Conservation (phyloP, 2,329 filamentous ascomycete genomes). For the Alternaria sp. region DNA sequence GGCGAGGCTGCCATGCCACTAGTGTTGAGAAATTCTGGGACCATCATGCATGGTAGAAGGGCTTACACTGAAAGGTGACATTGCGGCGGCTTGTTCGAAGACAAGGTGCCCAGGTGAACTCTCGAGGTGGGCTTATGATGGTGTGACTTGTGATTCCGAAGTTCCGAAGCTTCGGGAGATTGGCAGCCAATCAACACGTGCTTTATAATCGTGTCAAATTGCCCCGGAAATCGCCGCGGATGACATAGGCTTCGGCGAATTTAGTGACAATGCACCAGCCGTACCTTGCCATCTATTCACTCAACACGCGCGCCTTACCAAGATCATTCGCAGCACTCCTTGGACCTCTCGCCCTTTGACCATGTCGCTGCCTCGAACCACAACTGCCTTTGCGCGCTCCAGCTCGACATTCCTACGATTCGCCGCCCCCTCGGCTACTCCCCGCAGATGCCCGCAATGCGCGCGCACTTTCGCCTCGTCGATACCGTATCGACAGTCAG, state of each 20-base stretch:
- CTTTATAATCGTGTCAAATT: constrained; percentile 24
- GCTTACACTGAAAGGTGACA: too few species aligned
- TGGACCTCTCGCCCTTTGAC: constrained; percentile 10
- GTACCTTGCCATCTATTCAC: constrained; percentile 14
- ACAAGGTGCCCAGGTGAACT: neutral
- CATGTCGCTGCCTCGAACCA: constrained; percentile 43
- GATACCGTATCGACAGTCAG: constrained; percentile 42
- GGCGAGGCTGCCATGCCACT: too few species aligned
- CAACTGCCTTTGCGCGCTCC: constrained; percentile 32
- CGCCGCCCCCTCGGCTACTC: constrained; percentile 31
- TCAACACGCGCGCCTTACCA: constrained; percentile 5
- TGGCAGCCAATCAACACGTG: constrained; percentile 22
- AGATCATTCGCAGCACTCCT: constrained; percentile 3
- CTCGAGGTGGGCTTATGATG: neutral
- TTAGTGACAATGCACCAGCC: constrained; percentile 24
- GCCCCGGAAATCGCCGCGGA: constrained; percentile 27
- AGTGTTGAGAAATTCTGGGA: too few species aligned
- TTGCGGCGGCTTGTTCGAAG: neutral
- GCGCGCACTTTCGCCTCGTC: constrained; percentile 55
- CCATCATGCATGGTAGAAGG: too few species aligned
- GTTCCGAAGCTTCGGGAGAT: constrained; percentile 12
- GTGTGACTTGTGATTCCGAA: neutral
- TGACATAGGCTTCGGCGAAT: constrained; percentile 34
- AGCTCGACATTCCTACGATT: constrained; percentile 31
- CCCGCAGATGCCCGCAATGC: constrained; percentile 52